Evolutionary conservation across 1,139 yeast species (phyloP).

Genomic region (Geotrichum phurueaensis): DNA sequence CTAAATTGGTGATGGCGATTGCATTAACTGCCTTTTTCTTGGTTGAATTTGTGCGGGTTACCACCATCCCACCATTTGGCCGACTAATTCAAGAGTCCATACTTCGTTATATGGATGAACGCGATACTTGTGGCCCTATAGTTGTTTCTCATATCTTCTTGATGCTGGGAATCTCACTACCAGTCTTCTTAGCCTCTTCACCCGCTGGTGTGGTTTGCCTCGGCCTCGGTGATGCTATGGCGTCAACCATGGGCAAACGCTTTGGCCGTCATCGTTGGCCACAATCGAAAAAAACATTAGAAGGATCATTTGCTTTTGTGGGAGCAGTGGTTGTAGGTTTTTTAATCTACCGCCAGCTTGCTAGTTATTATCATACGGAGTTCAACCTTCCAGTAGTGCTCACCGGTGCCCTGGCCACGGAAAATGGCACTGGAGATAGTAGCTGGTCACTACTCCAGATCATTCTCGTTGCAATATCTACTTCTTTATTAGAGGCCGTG

Average conservation of each 20-base stretch:
- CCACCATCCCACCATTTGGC: constrained; percentile 49
- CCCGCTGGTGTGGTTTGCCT: constrained; percentile 41
- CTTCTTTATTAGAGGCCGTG: constrained; percentile 57
- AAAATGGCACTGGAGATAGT: background rate
- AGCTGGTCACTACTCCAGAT: constrained; percentile 30
- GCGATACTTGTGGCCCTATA: constrained; percentile 62
- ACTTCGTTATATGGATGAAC: constrained; percentile 53
- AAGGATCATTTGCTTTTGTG: constrained; percentile 61
- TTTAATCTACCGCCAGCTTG: constrained; percentile 23
- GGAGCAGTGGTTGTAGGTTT: constrained; percentile 41
- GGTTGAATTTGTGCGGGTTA: constrained; percentile 49
- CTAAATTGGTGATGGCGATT: constrained; percentile 39
- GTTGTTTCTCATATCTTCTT: constrained; percentile 64
- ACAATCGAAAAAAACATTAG: constrained; percentile 53
- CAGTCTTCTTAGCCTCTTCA: constrained; percentile 44
- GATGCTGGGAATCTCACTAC: constrained; percentile 57
- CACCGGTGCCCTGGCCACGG: background rate
- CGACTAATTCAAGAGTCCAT: constrained; percentile 37
- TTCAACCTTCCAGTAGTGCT: background rate
- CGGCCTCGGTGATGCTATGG: constrained; percentile 55
- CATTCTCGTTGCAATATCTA: constrained; percentile 41
- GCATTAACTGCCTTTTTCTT: constrained; percentile 46
- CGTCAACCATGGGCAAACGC: constrained; percentile 59
- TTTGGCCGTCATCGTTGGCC: constrained; percentile 53
- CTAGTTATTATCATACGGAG: constrained; percentile 19